A percentile compares a stretch with the other conserved stretches of the same genome.
Evolutionary conservation across 1,284 basidiomycete genomes (phyloP).

Genomic region (Erythrobasidium hasegawianum): DNA sequence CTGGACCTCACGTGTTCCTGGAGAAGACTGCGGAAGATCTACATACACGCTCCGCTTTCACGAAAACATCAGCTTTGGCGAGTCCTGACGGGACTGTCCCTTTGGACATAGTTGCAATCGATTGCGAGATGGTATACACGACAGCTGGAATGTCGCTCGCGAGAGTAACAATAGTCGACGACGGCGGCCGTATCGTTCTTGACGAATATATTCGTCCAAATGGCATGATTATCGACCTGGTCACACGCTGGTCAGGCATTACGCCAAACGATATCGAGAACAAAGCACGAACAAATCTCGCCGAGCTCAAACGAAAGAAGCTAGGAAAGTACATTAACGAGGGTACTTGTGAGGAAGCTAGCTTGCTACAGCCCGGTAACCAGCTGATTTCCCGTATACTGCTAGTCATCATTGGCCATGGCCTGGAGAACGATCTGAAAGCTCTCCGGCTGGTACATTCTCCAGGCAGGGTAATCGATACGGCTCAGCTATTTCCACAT

Average conservation of each 20-base stretch:
- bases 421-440: slow-evolving; percentile 62
- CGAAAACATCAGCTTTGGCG: slow-evolving; percentile 52
- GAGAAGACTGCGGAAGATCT: slow-evolving; percentile 66
- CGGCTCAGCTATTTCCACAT: slow-evolving; percentile 35
- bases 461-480: slow-evolving; percentile 30
- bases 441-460: slow-evolving; percentile 36
- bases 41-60: slow-evolving; percentile 70
- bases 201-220: slow-evolving; percentile 78
- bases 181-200: slow-evolving; percentile 65
- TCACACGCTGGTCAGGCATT: slow-evolving; percentile 84
- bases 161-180: slow-evolving; percentile 78
- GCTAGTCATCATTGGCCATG: slow-evolving; percentile 47
- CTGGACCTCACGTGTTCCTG: slow-evolving; percentile 52
- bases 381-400: slow-evolving; percentile 30
- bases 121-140: slow-evolving; percentile 89
- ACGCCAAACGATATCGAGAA: slow-evolving; percentile 58
- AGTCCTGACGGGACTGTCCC: slow-evolving; percentile 33
- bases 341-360: slow-evolving; percentile 57
- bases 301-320: slow-evolving; percentile 63
- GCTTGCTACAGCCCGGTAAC: slow-evolving; percentile 63
- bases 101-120: slow-evolving; percentile 60
- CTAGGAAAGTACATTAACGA: slow-evolving; percentile 63
- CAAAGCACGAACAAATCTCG: slow-evolving; percentile 62
- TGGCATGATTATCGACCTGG: slow-evolving; percentile 75
- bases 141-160: slow-evolving; percentile 82